These are phyloP conservation scores for Corylus americana DNA, from an alignment of 306 rosid species.

Conservation along the genomic window DNA sequence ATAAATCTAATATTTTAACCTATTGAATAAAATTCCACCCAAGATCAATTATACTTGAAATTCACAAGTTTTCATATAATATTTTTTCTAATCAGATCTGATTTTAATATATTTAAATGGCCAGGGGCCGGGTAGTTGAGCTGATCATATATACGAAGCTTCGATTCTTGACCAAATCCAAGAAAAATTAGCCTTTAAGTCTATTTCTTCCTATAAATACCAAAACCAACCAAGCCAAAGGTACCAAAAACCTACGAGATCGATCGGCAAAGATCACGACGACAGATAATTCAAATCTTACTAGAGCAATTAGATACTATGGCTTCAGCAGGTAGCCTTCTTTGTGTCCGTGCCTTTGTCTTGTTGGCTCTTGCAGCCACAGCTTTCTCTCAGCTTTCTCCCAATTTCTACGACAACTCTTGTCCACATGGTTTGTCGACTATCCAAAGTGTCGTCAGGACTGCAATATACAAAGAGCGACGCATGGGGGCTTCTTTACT, in stretches of 20 bases:
- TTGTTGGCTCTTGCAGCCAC: conserved; percentile 26
- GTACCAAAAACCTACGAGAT: not conserved
- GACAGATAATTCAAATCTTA: not conserved
- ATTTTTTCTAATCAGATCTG: no score
- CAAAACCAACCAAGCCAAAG: not conserved
- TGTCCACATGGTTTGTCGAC: conserved; percentile 41
- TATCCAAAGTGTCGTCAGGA: conserved; percentile 25
- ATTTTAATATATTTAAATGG: no score
- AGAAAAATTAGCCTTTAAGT: no score
- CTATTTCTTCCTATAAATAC: no score
- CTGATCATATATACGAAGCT: no score
- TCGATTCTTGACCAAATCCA: no score
- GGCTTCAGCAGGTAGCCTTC: conserved; percentile 4
- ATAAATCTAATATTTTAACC: no score
- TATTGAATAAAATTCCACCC: no score
- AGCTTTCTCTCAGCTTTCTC: conserved; percentile 25
- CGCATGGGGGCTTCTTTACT: conserved; percentile 52
- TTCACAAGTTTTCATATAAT: no score
- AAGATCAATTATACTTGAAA: no score
- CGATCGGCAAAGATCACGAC: not conserved
- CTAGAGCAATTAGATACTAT: conserved; percentile 13
- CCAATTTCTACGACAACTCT: conserved; percentile 32
- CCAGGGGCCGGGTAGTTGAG: no score
- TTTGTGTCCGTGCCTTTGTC: conserved; percentile 11
- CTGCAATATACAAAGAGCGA: conserved; percentile 28